phyloP scores from a whole-genome alignment of 345 rosid genomes.

The Syzygium aromaticum region DNA sequence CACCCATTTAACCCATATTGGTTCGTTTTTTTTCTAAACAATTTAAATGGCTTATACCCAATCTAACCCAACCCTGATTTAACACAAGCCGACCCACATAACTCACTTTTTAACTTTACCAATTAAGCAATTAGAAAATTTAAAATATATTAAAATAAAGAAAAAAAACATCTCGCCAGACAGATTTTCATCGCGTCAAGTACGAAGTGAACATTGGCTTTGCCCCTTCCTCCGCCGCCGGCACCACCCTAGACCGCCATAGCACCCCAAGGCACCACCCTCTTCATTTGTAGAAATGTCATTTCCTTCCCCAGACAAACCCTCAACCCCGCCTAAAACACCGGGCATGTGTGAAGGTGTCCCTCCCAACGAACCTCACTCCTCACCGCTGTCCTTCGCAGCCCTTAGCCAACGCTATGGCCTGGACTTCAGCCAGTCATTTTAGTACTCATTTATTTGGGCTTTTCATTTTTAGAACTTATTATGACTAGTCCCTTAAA shows the following conservation, averaged over 20 bases:
- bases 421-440: conserved; percentile 26
- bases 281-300: conserved; percentile 36
- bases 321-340: conserved; percentile 35
- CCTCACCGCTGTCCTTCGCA: conserved; percentile 2
- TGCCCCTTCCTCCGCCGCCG: conserved; percentile 12
- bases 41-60: background rate
- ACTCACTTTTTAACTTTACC: background rate
- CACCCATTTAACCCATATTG: background rate
- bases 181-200: background rate
- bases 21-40: background rate
- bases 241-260: conserved; percentile 34
- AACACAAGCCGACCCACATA: background rate
- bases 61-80: background rate
- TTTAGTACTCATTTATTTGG: conserved; percentile 6
- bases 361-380: conserved; percentile 26
- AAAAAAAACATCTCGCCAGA: background rate
- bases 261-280: conserved; percentile 22
- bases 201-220: background rate
- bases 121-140: background rate
- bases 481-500: background rate
- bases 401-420: conserved; percentile 36
- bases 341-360: conserved; percentile 22
- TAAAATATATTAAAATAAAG: background rate
- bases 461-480: background rate
- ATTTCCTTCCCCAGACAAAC: conserved; percentile 32